phyloP scores from a whole-genome alignment of 495 filamentous ascomycete genomes.

The Aspergillus diversus region DNA sequence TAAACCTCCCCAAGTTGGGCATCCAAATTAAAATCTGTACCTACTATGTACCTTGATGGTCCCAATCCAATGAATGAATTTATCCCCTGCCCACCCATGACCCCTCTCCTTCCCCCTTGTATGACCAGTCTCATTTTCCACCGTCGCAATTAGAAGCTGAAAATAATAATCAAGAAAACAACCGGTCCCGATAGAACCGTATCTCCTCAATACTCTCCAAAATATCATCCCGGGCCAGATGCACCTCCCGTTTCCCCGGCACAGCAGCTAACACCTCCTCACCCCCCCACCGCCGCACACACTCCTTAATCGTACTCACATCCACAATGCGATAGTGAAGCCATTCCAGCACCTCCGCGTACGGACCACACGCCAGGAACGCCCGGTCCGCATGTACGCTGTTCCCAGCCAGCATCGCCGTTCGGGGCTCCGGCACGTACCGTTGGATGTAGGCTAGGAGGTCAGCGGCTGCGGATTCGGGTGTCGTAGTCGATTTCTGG shows the following conservation, averaged over 20 bases:
- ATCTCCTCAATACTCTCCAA: slow-evolving; percentile 94
- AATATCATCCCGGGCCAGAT: slow-evolving; percentile 88
- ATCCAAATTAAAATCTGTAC: not conserved
- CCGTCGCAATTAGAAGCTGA: not conserved
- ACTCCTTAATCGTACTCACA: slow-evolving; percentile 90
- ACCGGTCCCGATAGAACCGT: slow-evolving; percentile 65
- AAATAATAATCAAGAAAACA: slow-evolving; percentile 32
- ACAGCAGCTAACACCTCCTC: slow-evolving; percentile 57
- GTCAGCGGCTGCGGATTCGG: slow-evolving; percentile 69
- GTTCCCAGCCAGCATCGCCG: slow-evolving; percentile 83
- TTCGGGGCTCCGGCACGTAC: slow-evolving; percentile 63
- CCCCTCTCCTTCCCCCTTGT: not conserved
- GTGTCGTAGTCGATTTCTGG: slow-evolving; percentile 69
- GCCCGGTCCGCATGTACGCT: slow-evolving; percentile 87
- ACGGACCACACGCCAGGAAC: slow-evolving; percentile 77
- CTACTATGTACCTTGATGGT: not conserved
- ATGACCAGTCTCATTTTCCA: slow-evolving; percentile 1
- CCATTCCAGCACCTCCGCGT: slow-evolving; percentile 69
- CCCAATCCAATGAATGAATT: not conserved
- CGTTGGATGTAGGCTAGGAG: slow-evolving; percentile 78
- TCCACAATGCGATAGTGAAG: slow-evolving; percentile 91
- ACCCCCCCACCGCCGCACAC: slow-evolving; percentile 77
- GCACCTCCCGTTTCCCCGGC: slow-evolving; percentile 73
- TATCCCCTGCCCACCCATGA: not conserved
- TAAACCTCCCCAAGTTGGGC: slow-evolving; percentile 9